Evolutionary conservation across 164 flowering plant genomes (phyloP).

Genomic region (Umbilicus rupestris): DNA sequence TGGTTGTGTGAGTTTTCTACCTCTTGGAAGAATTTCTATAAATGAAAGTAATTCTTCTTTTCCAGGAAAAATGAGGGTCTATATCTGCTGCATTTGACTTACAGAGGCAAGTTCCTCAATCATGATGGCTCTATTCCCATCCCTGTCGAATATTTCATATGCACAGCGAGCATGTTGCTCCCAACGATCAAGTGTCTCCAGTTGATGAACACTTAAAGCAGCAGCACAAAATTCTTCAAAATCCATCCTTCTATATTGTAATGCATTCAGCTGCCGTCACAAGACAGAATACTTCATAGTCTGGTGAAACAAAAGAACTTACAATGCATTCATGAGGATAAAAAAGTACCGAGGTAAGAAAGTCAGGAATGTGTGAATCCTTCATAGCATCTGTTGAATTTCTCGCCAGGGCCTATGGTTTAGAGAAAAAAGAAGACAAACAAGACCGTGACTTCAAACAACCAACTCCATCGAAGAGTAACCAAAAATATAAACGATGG

Average conservation of each 20-base stretch:
- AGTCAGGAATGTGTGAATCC: conserved; percentile 71
- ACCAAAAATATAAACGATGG: neutral
- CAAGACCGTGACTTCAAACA: neutral
- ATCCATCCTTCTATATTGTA: conserved; percentile 86
- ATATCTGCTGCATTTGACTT: conserved; percentile 19
- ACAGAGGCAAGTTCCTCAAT: conserved; percentile 94
- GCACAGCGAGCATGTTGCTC: conserved; percentile 93
- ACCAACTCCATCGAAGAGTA: neutral
- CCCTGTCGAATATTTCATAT: conserved; percentile 78
- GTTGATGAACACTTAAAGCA: conserved; percentile 75
- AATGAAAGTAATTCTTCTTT: no score
- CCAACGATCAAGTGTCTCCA: conserved; percentile 83
- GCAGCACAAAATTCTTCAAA: conserved; percentile 96
- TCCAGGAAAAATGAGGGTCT: no score
- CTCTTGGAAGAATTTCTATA: no score
- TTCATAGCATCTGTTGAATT: conserved; percentile 90
- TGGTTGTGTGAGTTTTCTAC: no score
- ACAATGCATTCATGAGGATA: neutral
- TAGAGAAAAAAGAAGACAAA: conserved; percentile 13
- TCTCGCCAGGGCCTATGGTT: conserved; percentile 67
- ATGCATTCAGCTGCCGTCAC: conserved; percentile 54
- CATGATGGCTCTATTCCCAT: conserved; percentile 80
- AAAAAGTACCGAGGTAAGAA: conserved; percentile 50
- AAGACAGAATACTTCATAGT: conserved; percentile 2
- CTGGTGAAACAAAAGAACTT: conserved; percentile 2